Conservation (phyloP, 129 eudicot genomes). For the Silybum marianum region DNA sequence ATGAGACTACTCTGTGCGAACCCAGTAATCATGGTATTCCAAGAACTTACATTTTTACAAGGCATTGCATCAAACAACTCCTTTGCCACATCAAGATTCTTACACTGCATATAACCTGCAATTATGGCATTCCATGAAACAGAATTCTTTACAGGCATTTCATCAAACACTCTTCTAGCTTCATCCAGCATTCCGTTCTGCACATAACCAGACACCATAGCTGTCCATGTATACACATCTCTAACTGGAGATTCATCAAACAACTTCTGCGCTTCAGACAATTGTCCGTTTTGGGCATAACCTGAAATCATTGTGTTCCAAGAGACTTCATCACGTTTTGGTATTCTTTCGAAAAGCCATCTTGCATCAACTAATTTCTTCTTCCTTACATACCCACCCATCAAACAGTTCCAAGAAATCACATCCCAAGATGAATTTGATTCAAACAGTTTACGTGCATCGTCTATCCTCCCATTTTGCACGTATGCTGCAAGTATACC, state of each 20-base stretch:
- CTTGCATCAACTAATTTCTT: conserved; percentile 63
- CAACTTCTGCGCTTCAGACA: conserved; percentile 52
- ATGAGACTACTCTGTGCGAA: conserved; percentile 54
- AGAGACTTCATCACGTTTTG: conserved; percentile 54
- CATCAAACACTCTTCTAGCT: conserved; percentile 56
- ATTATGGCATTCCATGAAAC: conserved; percentile 80
- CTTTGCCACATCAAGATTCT: conserved; percentile 56
- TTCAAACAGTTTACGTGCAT: conserved; percentile 63
- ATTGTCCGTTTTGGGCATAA: conserved; percentile 53
- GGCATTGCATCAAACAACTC: conserved; percentile 70
- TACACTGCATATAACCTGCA: conserved; percentile 61
- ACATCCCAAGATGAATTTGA: conserved; percentile 51
- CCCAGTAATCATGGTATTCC: conserved; percentile 83
- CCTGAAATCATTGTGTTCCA: conserved; percentile 75
- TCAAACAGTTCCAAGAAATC: conserved; percentile 77
- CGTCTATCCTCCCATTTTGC: conserved; percentile 68
- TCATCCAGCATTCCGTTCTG: conserved; percentile 64
- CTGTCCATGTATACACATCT: conserved; percentile 75
- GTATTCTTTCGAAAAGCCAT: conserved; percentile 53
- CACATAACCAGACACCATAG: conserved; percentile 66
- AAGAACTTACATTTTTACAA: conserved; percentile 51
- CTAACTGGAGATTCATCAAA: conserved; percentile 51
- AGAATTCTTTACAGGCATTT: conserved; percentile 70
- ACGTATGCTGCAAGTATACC: conserved; percentile 67
- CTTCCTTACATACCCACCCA: conserved; percentile 70